Conservation (phyloP, 768 basidiomycete species). For the Leccinum imitatum region DNA sequence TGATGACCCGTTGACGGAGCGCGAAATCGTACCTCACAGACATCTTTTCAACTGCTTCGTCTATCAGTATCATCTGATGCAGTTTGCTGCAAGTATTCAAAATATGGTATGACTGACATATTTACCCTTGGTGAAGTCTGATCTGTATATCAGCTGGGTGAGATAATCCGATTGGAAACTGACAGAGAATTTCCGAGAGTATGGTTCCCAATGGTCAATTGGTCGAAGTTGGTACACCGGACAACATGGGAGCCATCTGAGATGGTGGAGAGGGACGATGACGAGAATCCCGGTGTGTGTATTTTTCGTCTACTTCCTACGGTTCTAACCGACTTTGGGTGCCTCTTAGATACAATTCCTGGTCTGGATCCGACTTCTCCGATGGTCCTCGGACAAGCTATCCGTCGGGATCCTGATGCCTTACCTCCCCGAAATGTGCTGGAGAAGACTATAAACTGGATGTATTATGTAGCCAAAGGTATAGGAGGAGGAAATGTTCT, state of each 20-base stretch:
- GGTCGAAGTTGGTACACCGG: constrained; percentile 40
- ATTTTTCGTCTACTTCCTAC: not conserved
- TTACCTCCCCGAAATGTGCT: constrained; percentile 63
- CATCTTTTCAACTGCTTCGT: constrained; percentile 74
- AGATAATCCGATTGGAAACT: constrained; percentile 56
- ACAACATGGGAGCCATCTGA: constrained; percentile 47
- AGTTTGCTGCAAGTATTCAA: constrained; percentile 34
- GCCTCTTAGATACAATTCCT: constrained; percentile 49
- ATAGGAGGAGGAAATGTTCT: constrained; percentile 59
- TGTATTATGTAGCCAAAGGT: constrained; percentile 41
- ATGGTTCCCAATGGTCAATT: constrained; percentile 53
- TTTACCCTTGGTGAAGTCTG: not conserved
- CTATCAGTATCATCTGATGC: constrained; percentile 58
- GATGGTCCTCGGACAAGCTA: constrained; percentile 56
- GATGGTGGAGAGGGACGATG: constrained; percentile 48
- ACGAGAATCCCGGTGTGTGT: constrained; percentile 62
- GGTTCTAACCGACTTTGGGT: not conserved
- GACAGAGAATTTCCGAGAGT: constrained; percentile 40
- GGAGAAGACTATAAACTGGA: constrained; percentile 47
- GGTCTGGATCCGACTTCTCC: constrained; percentile 45
- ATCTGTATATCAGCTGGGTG: constrained; percentile 45
- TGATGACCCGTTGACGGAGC: constrained; percentile 26
- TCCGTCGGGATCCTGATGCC: constrained; percentile 69
- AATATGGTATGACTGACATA: constrained; percentile 33
- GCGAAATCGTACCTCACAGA: constrained; percentile 59